Evolutionary conservation across 2,329 filamentous ascomycete species (phyloP).

Genomic region (Neobulgaria alba): DNA sequence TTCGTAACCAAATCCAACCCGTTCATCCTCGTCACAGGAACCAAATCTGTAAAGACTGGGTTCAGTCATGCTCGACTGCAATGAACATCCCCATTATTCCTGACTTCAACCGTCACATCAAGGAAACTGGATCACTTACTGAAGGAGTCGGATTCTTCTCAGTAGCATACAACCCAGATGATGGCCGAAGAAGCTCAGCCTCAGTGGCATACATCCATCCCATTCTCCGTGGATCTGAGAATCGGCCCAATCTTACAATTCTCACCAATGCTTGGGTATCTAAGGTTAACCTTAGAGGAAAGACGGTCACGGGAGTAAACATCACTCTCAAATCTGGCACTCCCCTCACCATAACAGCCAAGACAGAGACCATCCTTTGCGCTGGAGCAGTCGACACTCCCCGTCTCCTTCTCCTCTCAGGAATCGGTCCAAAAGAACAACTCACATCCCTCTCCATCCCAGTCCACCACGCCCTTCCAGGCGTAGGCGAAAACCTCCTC

Average conservation of each 20-base stretch:
- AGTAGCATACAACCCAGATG: conserved; percentile 83
- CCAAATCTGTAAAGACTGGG: conserved; percentile 87
- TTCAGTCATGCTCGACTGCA: conserved; percentile 68
- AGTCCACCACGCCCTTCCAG: conserved; percentile 26
- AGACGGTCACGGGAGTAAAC: conserved; percentile 65
- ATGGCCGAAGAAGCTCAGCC: conserved; percentile 74
- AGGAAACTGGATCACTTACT: conserved; percentile 60
- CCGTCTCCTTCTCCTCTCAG: conserved; percentile 33
- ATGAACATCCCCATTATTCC: conserved; percentile 72
- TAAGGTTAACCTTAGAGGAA: conserved; percentile 63
- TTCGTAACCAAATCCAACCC: conserved; percentile 84
- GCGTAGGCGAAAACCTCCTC: conserved; percentile 31
- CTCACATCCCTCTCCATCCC: conserved; percentile 27
- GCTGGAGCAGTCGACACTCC: conserved; percentile 32
- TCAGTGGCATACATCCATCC: conserved; percentile 91
- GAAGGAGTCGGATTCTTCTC: conserved; percentile 84
- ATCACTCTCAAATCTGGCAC: conserved; percentile 50
- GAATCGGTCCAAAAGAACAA: conserved; percentile 29
- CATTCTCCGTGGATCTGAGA: conserved; percentile 74
- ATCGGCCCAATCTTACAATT: conserved; percentile 74
- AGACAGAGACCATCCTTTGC: conserved; percentile 56
- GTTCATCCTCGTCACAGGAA: conserved; percentile 80
- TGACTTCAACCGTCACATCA: conserved; percentile 84
- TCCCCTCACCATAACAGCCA: conserved; percentile 50
- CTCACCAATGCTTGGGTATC: conserved; percentile 84